These are phyloP conservation scores for Candida stauntonica DNA, from an alignment of 805 yeast genomes.

Conservation along the genomic window DNA sequence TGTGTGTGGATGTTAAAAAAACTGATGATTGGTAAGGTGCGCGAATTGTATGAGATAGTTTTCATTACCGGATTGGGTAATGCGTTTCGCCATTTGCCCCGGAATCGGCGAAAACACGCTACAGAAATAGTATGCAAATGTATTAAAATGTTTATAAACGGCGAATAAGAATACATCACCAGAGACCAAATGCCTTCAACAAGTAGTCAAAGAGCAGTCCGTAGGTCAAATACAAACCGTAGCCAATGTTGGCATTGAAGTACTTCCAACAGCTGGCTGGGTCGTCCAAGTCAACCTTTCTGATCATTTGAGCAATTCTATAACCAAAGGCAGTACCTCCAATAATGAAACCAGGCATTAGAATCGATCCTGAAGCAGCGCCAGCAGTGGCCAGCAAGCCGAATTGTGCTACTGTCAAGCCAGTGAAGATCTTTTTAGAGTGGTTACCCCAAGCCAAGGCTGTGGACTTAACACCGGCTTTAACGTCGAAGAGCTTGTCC, in stretches of 20 bases:
- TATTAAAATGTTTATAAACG: too few relatives aligned
- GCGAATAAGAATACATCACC: too few relatives aligned
- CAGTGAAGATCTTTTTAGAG: constrained; percentile 65
- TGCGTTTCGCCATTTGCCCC: too few relatives aligned
- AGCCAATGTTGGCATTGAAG: constrained; percentile 70
- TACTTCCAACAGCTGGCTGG: constrained; percentile 81
- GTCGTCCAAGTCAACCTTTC: constrained; percentile 68
- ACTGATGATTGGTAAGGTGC: too few relatives aligned
- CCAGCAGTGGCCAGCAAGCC: constrained; percentile 66
- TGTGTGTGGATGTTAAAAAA: constrained; percentile 6
- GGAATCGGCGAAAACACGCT: too few relatives aligned
- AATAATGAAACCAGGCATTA: constrained; percentile 81
- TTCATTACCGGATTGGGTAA: too few relatives aligned
- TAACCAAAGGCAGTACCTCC: constrained; percentile 66
- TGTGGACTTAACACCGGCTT: constrained; percentile 91
- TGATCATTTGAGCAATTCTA: constrained; percentile 65
- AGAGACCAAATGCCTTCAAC: constrained; percentile 42
- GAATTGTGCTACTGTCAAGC: constrained; percentile 64
- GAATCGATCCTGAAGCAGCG: constrained; percentile 49
- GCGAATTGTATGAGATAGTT: neutral
- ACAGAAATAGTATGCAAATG: too few relatives aligned
- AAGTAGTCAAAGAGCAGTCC: constrained; percentile 68
- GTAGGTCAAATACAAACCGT: constrained; percentile 63
- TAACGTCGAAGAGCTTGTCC: constrained; percentile 82
- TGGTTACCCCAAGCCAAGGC: constrained; percentile 91